Base-by-base conservation (phyloP, 495 filamentous ascomycete genomes). In the Friedmanniomyces simplex region DNA sequence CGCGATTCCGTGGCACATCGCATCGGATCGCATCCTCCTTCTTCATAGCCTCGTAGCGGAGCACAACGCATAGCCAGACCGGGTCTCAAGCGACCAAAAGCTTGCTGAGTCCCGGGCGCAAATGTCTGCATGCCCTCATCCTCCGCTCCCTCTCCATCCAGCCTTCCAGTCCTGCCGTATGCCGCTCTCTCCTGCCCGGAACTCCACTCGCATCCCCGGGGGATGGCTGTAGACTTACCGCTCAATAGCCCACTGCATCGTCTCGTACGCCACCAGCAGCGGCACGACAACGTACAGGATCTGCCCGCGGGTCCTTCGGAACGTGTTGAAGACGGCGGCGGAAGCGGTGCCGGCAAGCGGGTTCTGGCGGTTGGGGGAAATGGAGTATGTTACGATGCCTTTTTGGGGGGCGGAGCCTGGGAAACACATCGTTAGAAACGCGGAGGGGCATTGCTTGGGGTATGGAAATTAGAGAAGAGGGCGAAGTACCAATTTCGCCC, bases 171-270 rank as follows among this genome's bases (percentile, higher is more conserved):
- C 46, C 46, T 18, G 7, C 46, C 45, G 5, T 10, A 45, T n/a
- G 8, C 52, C 11, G 3, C 52, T 25, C 28, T 21, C 11, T 6
- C 13, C 20, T 24, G 7, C 36, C 18, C 41, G 8, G 39, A 21
- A 26, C 42, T 21, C 46, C 37, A n/a, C 55, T 6, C 48, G n/a
- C 14, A 8, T 56, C 52, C 36, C 14, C 6, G 39, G 22, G 18
- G 18, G 14, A n/a, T 5, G 2, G n/a, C 51, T 13, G 25, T 56
- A 8, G n/a, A 71, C 80, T 50, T 82, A 94, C 90, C 82, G 78
- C 69, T 89, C 82, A 67, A 81, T 80, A 54, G 91, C 90, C 90
- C 90, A 96, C 67, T 87, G 76, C 83, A 95, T 85, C 58, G 79
- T 63, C 60, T 82, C 75, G 74, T 96, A 96, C 57, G 80, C 87